Evolutionary conservation across 2,329 filamentous ascomycete genomes (phyloP).

Genomic region (Hymenoscyphus linearis): DNA sequence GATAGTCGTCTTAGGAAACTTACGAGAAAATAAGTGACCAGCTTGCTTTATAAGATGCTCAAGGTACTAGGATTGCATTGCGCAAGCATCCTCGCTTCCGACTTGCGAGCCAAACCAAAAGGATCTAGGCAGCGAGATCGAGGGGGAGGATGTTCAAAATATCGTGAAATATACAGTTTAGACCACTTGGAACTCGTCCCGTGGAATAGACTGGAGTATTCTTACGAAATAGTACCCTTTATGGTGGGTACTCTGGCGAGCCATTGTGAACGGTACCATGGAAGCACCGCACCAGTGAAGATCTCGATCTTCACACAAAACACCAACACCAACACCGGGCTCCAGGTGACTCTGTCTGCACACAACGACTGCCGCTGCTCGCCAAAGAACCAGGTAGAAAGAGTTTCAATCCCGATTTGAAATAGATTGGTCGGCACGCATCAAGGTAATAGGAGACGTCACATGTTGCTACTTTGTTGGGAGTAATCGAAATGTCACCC

Average conservation of each 20-base stretch:
- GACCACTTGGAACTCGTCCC: slow-evolving; percentile 4
- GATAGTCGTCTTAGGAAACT: not conserved
- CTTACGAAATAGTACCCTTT: not conserved
- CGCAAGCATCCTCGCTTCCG: not conserved
- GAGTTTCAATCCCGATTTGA: not conserved
- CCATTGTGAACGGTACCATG: slow-evolving; percentile 4
- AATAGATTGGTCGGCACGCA: not conserved
- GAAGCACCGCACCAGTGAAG: slow-evolving; percentile 2
- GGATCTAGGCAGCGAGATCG: not conserved
- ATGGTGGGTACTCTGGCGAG: not conserved
- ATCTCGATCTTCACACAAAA: not conserved
- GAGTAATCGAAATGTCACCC: not conserved
- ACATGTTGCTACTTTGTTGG: not conserved
- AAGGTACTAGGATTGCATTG: not conserved
- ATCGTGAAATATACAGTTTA: not conserved
- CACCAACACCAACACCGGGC: not conserved
- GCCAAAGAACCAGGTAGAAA: not conserved
- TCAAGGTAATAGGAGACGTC: not conserved
- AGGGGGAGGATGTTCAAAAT: not conserved
- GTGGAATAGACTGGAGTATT: not conserved
- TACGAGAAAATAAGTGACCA: not conserved
- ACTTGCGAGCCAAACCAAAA: not conserved
- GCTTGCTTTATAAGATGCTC: not conserved
- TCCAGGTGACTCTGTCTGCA: not conserved
- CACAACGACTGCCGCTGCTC: not conserved